Percentiles rank a stretch among this genome's conserved stretches.
Conservation (phyloP, 2,329 filamentous ascomycete species). For the Dactylonectria macrodidyma region DNA sequence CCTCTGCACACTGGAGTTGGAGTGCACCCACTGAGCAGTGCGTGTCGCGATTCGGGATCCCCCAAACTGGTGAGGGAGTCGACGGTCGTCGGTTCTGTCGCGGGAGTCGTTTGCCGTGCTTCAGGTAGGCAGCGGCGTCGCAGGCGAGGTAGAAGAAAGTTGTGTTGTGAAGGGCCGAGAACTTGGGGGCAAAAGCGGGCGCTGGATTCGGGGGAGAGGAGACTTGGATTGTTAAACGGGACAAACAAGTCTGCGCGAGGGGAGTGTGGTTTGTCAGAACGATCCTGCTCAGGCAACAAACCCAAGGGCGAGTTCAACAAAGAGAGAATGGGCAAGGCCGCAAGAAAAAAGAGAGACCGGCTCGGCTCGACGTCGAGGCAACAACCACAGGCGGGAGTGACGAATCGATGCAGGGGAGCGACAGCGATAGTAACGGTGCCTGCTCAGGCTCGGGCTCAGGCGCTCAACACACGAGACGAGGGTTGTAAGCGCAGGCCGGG, state of each 20-base stretch:
- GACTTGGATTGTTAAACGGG: conserved; percentile 20
- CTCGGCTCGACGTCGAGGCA: conserved; percentile 40
- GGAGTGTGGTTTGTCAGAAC: conserved; percentile 34
- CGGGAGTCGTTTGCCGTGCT: conserved; percentile 33
- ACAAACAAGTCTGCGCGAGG: conserved; percentile 34
- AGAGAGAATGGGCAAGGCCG: conserved; percentile 24
- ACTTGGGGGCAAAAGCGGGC: conserved; percentile 27
- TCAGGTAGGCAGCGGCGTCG: conserved; percentile 26
- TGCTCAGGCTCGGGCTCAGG: conserved; percentile 26
- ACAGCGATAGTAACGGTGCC: conserved; percentile 6
- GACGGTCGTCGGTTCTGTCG: conserved; percentile 29
- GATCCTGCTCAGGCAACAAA: conserved; percentile 35
- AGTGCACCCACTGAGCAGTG: conserved; percentile 44
- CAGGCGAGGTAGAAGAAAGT: conserved; percentile 16
- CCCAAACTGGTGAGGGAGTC: conserved; percentile 42
- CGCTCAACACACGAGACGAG: conserved; percentile 34
- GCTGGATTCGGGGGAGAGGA: conserved; percentile 20
- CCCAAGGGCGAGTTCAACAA: conserved; percentile 33
- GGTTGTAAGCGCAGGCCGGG: conserved; percentile 38
- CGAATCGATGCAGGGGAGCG: conserved; percentile 35
- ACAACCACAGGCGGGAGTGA: conserved; percentile 32
- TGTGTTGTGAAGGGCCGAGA: conserved; percentile 33
- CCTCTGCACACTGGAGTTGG: conserved; percentile 42
- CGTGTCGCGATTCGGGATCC: conserved; percentile 38
- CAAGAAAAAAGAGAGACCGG: conserved; percentile 26